Conservation (phyloP, 441 rosid genomes). For the Pelargonium australe region DNA sequence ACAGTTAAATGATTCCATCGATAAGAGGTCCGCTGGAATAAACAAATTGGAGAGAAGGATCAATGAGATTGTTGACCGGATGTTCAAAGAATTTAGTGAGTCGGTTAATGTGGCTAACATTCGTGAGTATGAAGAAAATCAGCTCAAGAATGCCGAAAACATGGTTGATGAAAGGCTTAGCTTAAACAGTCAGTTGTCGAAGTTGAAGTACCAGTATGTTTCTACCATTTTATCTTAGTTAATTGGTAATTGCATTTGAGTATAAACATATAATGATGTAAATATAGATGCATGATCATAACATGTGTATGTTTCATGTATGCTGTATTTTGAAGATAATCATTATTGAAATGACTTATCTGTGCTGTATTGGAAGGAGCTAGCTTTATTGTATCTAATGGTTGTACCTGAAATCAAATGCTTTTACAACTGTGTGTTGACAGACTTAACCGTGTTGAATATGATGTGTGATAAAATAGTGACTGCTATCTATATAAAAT, state of each 20-base stretch:
- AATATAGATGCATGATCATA: neutral
- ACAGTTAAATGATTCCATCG: slow-evolving; percentile 52
- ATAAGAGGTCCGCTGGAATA: slow-evolving; percentile 58
- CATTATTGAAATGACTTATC: no score
- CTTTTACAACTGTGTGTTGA: neutral
- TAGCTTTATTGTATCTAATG: neutral
- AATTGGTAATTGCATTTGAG: neutral
- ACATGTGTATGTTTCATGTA: neutral
- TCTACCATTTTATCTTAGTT: slow-evolving; percentile 16
- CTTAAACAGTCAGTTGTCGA: slow-evolving; percentile 88
- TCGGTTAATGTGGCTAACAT: slow-evolving; percentile 86
- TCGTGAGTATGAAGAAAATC: slow-evolving; percentile 96
- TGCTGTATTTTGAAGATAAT: neutral
- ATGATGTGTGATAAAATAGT: neutral
- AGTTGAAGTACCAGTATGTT: slow-evolving; percentile 96
- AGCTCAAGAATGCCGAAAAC: slow-evolving; percentile 81
- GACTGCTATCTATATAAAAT: neutral
- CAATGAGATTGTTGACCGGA: slow-evolving; percentile 79
- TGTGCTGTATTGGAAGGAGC: neutral
- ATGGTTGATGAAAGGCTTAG: slow-evolving; percentile 92
- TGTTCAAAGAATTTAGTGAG: slow-evolving; percentile 73
- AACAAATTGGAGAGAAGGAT: slow-evolving; percentile 82
- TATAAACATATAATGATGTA: neutral
- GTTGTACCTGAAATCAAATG: neutral
- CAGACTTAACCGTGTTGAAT: neutral